Base-by-base conservation (phyloP, 257 asterid species). In the Marsdenia floribunda region DNA sequence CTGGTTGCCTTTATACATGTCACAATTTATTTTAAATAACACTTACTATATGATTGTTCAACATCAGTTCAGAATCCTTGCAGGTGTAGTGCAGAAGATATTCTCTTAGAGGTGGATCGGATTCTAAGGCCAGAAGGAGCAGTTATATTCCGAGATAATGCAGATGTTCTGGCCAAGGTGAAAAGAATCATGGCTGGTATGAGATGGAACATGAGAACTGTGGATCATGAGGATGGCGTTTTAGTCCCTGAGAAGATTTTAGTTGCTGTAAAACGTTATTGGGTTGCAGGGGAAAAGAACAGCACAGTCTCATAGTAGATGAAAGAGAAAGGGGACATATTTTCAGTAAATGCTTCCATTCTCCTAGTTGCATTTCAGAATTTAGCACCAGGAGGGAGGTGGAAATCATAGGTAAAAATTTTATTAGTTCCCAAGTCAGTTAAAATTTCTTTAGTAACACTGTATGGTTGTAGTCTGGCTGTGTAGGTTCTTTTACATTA, bases 51-150 rank as follows among this genome's bases (percentile, higher is more conserved):
- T 46, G 68, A 40, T 18, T 29, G 29, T 73, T 65, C 57, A 55
- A 6, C 38, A 52, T 68, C 35, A 42, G 14, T 52, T 81, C 44
- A 52, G 42, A 57, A 60, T 38, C 3, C 9, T 13, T 65, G 76
- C 75, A 84, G 88, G 74, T 84, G 88, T 69, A 76, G 65, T 38
- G 68, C 52, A 12, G 88, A 81, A 75, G 83, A 81, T 58, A 84
- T 84, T 75, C 82, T 84, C 15, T 47, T 84, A 26, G 88, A 84
- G 72, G 78, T 84, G 84, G 86, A 84, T 61, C 68, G 88, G 37
- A 81, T 84, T 70, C 76, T 84, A 11, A 77, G 88, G 37, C 88
- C 88, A 58, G 88, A 84, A 79, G 88, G 88, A 4, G 84, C 85
- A 29, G 82, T 84, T 71, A 84, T 84, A 74, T 74, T 84, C 47